Conservation (phyloP, 306 rosid species). For the Hippophae gyantsensis region DNA sequence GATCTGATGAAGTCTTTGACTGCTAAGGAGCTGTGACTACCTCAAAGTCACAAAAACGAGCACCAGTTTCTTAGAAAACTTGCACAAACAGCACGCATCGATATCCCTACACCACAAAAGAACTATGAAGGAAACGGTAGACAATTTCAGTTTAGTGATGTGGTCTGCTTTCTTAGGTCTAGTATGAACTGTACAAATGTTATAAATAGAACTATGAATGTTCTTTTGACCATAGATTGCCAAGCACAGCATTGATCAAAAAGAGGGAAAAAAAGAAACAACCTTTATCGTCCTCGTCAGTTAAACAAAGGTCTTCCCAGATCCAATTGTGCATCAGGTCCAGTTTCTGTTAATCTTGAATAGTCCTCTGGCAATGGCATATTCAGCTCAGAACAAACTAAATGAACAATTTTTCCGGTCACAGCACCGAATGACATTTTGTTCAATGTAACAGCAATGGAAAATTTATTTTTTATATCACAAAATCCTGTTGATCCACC, state of each 20-base stretch:
- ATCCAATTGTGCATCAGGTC: constrained; percentile 19
- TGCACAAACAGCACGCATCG: no score
- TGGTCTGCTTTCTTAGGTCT: no score
- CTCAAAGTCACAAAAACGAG: no score
- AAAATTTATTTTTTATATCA: constrained; percentile 49
- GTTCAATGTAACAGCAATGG: constrained; percentile 81
- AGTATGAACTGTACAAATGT: no score
- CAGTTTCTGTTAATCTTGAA: constrained; percentile 23
- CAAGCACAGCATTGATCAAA: background rate
- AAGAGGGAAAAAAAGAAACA: background rate
- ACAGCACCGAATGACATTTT: constrained; percentile 70
- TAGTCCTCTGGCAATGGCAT: constrained; percentile 72
- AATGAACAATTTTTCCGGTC: constrained; percentile 49
- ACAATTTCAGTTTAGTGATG: no score
- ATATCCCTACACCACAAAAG: no score
- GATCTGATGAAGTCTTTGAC: no score
- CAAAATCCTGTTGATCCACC: constrained; percentile 91
- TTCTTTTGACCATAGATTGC: no score
- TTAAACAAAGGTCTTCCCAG: constrained; percentile 53
- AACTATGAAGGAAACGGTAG: no score
- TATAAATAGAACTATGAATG: no score
- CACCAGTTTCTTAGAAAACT: no score
- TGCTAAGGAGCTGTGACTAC: no score
- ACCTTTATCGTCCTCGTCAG: constrained; percentile 28
- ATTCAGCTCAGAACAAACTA: constrained; percentile 80